Base-by-base conservation (phyloP, 2,329 filamentous ascomycete species). In the Paracorniculantispora psalliotae region DNA sequence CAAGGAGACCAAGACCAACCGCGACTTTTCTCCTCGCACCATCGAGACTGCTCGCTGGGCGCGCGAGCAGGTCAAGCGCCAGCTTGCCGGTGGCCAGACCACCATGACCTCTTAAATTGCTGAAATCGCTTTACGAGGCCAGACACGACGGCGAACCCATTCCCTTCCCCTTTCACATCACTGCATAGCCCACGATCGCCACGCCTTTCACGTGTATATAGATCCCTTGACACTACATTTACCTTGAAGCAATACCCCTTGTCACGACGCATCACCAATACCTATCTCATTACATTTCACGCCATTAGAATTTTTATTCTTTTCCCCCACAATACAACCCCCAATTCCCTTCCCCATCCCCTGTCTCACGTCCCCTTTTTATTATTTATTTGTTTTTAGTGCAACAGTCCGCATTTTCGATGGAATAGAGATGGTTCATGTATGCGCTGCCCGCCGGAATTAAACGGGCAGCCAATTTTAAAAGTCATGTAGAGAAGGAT, bases 1-100 rank as follows among this genome's bases (percentile, higher is more conserved):
- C 69, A 92, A 93, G 76, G 92, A 97, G 73, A 93, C 91, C 49
- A 90, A 92, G 69, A 83, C 85, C 61, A 97, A 94, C 80, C 88
- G 90, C 66, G 92, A 97, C 49, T 97, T 90, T 78, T 83, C 87
- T 66, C 70, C 83, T 28, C 89, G 92, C 63, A 99, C 94, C 3
- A 88, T 94, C 65, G 91, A 97, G 65, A 97, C 94, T 49, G 94
- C 94, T 71, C 89, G 93, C 68, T 99, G 94, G 94, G 92, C 94
- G 63, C 89, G 93, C 62, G 94, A 97, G 77, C 92, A 97, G 73
- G 92, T 97, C 73, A 97, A 97, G 83, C 89, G 91, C 68, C 94
- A 99, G 76, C 76, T 87, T 55, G 81, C 82, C 60, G 83, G 83
- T 64, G 52, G 72, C 70, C 66, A 77, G 72, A 62, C 66, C 57